Conservation (phyloP, 2,329 filamentous ascomycete genomes). For the Plectosphaerella plurivora region DNA sequence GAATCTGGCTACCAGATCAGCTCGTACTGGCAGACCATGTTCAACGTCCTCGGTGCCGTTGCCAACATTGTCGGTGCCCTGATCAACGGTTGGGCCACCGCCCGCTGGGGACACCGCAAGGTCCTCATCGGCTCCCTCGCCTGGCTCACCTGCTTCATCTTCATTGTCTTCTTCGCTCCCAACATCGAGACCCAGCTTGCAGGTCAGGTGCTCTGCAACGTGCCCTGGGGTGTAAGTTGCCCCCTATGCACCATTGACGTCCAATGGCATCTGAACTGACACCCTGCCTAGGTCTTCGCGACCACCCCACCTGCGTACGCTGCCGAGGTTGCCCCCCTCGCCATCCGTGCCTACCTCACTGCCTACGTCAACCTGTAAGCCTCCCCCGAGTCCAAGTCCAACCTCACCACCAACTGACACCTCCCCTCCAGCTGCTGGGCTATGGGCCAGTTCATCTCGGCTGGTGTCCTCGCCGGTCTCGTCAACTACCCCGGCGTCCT, state of each 20-base stretch:
- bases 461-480: conserved; percentile 33
- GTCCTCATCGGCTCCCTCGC: conserved; percentile 37
- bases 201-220: conserved; percentile 40
- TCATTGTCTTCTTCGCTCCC: conserved; percentile 43
- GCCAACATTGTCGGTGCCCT: conserved; percentile 33
- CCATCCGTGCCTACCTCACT: conserved; percentile 36
- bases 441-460: conserved; percentile 36
- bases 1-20: conserved; percentile 40
- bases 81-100: conserved; percentile 36
- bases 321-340: conserved; percentile 36
- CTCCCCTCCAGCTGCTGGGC: conserved; percentile 25
- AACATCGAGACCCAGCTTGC: conserved; percentile 36
- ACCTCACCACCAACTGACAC: background rate
- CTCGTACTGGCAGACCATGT: conserved; percentile 45
- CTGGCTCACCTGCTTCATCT: conserved; percentile 37
- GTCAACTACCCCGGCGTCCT: conserved; percentile 24
- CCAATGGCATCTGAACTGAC: no score
- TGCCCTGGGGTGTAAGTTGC: conserved; percentile 30
- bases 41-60: conserved; percentile 30
- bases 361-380: conserved; percentile 34
- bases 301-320: conserved; percentile 38
- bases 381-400: background rate
- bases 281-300: conserved; percentile 28
- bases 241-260: no score
- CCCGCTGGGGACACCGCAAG: conserved; percentile 36